A percentile compares a stretch with the other conserved stretches of the same genome.
Conservation (phyloP, 495 filamentous ascomycete genomes). For the Hyphodiscus hymeniophilus region DNA sequence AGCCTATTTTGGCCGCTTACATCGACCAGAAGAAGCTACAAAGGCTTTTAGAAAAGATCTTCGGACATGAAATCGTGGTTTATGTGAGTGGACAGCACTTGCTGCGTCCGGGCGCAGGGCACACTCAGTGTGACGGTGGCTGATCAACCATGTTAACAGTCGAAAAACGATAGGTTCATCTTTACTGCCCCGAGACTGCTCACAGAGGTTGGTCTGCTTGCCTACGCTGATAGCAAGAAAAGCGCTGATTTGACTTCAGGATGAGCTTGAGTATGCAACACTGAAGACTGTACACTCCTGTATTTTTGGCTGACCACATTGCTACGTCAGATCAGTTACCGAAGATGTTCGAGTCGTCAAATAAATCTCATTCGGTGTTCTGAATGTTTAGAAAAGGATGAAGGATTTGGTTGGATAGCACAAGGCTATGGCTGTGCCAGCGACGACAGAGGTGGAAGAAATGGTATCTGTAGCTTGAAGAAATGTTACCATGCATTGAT, state of each 20-base stretch:
- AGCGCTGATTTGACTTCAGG: background rate
- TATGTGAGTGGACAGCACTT: conserved; percentile 1
- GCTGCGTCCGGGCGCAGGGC: too few relatives aligned
- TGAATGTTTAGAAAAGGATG: background rate
- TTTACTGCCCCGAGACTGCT: background rate
- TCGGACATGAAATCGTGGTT: background rate
- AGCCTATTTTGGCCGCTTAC: background rate
- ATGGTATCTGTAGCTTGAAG: too few relatives aligned
- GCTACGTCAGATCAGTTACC: background rate
- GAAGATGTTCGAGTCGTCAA: background rate
- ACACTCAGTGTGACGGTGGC: background rate
- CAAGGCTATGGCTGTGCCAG: too few relatives aligned
- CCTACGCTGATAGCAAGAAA: background rate
- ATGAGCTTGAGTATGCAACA: background rate
- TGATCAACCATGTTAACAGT: background rate
- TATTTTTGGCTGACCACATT: background rate
- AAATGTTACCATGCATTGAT: background rate
- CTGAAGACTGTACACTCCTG: background rate
- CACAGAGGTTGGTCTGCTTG: background rate
- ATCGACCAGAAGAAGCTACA: background rate
- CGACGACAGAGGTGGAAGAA: too few relatives aligned
- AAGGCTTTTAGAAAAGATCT: background rate
- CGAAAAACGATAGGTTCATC: background rate
- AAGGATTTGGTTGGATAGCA: background rate
- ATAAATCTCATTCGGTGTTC: background rate